These are phyloP conservation scores for Skeletonema costatum DNA, from an alignment of 108 stramenopile species.

Conservation along the genomic window DNA sequence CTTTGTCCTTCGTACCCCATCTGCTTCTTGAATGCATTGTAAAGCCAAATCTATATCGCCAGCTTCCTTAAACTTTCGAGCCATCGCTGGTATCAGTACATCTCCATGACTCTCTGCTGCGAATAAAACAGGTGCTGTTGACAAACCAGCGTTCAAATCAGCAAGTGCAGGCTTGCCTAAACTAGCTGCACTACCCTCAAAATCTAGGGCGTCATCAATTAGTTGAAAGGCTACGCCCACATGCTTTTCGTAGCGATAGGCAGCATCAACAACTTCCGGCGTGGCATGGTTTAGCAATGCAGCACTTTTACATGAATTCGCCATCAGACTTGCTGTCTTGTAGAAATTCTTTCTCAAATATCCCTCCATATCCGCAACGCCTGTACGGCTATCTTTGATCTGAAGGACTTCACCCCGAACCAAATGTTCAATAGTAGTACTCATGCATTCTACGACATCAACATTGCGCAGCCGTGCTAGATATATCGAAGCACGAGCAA, in stretches of 20 bases:
- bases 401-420: slow-evolving; percentile 98
- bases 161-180: slow-evolving; percentile 95
- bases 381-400: slow-evolving; percentile 68
- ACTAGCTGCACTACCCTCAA: slow-evolving; percentile 79
- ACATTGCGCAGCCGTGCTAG: slow-evolving; percentile 94
- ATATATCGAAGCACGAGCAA: slow-evolving; percentile 93
- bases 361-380: slow-evolving; percentile 63
- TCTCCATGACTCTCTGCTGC: slow-evolving; percentile 86
- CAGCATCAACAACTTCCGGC: slow-evolving; percentile 63
- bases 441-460: slow-evolving; percentile 96
- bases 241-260: slow-evolving; percentile 95
- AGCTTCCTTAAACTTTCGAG: slow-evolving; percentile 84
- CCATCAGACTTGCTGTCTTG: slow-evolving; percentile 98
- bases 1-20: slow-evolving; percentile 85
- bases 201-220: slow-evolving; percentile 98
- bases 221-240: slow-evolving; percentile 98
- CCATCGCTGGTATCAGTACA: slow-evolving; percentile 71
- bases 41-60: slow-evolving; percentile 92
- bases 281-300: slow-evolving; percentile 83
- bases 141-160: slow-evolving; percentile 92
- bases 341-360: slow-evolving; percentile 97
- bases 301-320: slow-evolving; percentile 92
- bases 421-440: slow-evolving; percentile 97
- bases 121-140: slow-evolving; percentile 96
- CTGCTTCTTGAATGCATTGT: slow-evolving; percentile 46